Percentiles rank a stretch among this genome's conserved stretches.
These are phyloP conservation scores for Pisolithus marmoratus DNA, from an alignment of 768 basidiomycete species.

Conservation along the genomic window DNA sequence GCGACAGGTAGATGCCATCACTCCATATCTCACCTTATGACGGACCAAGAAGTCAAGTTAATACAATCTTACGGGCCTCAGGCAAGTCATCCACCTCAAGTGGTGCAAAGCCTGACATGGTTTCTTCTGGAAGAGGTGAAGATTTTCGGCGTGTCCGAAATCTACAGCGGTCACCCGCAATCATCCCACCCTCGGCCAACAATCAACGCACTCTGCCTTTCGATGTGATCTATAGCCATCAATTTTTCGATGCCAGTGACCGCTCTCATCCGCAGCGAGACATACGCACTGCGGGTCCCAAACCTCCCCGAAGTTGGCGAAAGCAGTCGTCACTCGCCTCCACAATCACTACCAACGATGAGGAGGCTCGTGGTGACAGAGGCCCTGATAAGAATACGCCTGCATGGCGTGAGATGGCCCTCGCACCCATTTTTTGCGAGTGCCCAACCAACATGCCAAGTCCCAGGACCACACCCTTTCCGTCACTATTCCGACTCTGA, in stretches of 20 bases:
- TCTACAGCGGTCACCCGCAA: conserved; percentile 25
- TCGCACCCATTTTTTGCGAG: conserved; percentile 42
- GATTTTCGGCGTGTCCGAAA: conserved; percentile 66
- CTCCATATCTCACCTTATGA: neutral
- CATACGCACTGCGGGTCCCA: conserved; percentile 40
- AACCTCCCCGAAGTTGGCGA: conserved; percentile 56
- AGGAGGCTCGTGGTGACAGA: neutral
- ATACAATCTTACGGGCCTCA: conserved; percentile 23
- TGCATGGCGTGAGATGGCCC: conserved; percentile 50
- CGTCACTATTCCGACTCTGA: conserved; percentile 41
- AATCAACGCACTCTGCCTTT: conserved; percentile 43
- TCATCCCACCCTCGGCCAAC: conserved; percentile 16
- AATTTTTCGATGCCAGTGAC: neutral
- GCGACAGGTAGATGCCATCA: conserved; percentile 1
- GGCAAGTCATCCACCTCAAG: conserved; percentile 12
- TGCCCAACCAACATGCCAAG: neutral
- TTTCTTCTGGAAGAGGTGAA: conserved; percentile 50
- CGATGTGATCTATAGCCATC: conserved; percentile 31
- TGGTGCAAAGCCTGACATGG: neutral
- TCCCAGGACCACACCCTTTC: conserved; percentile 4
- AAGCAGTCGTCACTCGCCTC: conserved; percentile 14
- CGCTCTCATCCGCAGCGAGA: neutral
- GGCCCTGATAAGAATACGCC: conserved; percentile 20
- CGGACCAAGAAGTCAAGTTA: conserved; percentile 21
- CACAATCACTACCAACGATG: neutral